These are phyloP conservation scores for Russula emetica DNA, from an alignment of 768 basidiomycete genomes.

Conservation along the genomic window DNA sequence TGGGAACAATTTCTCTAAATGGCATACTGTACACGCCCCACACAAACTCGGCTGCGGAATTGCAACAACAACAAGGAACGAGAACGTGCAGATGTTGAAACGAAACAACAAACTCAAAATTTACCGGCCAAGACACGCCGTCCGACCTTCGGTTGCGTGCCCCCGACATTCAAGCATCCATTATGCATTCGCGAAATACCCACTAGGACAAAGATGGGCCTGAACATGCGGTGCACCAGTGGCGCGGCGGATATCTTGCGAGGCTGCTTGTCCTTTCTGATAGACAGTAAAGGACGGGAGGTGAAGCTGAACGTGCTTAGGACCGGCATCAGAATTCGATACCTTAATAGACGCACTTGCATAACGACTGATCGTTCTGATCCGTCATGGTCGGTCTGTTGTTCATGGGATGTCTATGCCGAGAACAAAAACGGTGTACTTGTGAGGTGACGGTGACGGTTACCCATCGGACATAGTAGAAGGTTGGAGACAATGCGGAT, in stretches of 20 bases:
- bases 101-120: background rate
- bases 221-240: background rate
- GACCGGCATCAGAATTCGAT: background rate
- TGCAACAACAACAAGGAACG: background rate
- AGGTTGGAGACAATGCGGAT: background rate
- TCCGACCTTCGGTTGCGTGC: slow-evolving; percentile 6
- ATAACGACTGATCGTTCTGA: background rate
- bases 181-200: background rate
- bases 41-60: background rate
- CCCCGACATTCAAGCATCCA: background rate
- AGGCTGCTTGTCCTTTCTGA: background rate
- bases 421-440: background rate
- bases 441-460: background rate
- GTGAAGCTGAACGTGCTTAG: background rate
- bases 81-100: background rate
- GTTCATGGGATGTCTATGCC: background rate
- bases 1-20: background rate
- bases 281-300: background rate
- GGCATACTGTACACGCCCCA: background rate
- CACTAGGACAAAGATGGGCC: slow-evolving; percentile 7
- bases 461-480: background rate
- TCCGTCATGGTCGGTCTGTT: background rate
- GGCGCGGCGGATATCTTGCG: background rate
- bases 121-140: background rate
- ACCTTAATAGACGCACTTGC: background rate